These are phyloP conservation scores for Ogataea sp. DNA, from an alignment of 805 yeast genomes.

Conservation along the genomic window DNA sequence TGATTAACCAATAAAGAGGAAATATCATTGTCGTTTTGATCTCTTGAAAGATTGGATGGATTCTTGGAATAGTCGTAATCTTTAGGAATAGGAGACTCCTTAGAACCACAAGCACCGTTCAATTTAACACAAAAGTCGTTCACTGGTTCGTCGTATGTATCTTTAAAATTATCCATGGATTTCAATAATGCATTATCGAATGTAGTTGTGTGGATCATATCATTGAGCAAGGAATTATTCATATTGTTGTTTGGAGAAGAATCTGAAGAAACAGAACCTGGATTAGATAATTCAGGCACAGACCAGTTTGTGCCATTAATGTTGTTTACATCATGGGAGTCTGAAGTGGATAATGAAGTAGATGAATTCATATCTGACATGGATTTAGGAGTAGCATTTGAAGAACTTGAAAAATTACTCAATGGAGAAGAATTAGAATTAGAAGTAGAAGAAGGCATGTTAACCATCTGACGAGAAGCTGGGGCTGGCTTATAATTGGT, in stretches of 20 bases:
- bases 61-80: conserved; percentile 1
- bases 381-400: background rate
- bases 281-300: conserved; percentile 1
- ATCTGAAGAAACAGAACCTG: background rate
- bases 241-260: background rate
- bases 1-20: background rate
- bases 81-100: conserved; percentile 57
- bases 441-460: no score
- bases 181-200: no score
- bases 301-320: background rate
- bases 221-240: background rate
- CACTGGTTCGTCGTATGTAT: conserved; percentile 58
- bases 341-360: background rate
- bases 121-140: conserved; percentile 70
- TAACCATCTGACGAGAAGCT: no score
- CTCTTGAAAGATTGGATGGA: background rate
- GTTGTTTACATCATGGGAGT: background rate
- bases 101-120: conserved; percentile 78
- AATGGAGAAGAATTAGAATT: background rate
- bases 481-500: background rate
- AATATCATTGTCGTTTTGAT: background rate
- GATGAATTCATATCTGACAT: background rate
- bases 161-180: conserved; percentile 18
- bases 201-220: no score
- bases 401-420: background rate